Base-by-base conservation (phyloP, 768 basidiomycete species). In the Plicaturopsis crispa region DNA sequence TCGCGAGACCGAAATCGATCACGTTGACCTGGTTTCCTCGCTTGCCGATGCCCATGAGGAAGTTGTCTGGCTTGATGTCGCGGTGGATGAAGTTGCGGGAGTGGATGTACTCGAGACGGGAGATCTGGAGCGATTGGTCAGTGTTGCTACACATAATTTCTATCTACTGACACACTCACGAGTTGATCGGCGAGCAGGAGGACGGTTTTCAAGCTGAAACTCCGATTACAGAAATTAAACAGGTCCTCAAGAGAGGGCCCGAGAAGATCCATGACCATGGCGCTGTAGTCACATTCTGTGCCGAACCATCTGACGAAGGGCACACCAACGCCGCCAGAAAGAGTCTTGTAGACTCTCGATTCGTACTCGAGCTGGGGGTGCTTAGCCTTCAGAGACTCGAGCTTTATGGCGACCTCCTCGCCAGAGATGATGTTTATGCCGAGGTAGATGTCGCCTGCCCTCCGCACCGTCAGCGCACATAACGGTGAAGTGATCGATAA, bases 311-410 rank as follows among this genome's bases (percentile, higher is more conserved):
- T 69, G 40, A 99, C 96, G 50, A 99, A 99, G 6, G 96, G 96
- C 8, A 99, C 92, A 37, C 96, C 96, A 41, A 99, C 96, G 48
- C 96, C 96, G 40, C 96, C 96, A 14, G 96, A 94, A 36, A 99
- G 79, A n/a, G 90, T 91, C 80, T 97, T 98, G 68, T 84, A 85
- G 34, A 88, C 86, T 62, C 87, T 86, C 48, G 83, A 84, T 66
- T 99, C 94, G 57, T 99, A 99, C 62, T 99, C 96, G 54, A 99
- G 84, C 66, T 99, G 96, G n/a, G 96, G 96, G 51, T 99, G 96
- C 64, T 99, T 99, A 50, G 96, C 96, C 65, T 99, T 99, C 62
- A 98, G 91, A 2, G 94, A 97, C 66, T 99, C 96, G 52, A 99
- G 88, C 67, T 99, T 99, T 76, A 99, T 99, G 58, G 92, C 96